A percentile compares a stretch with the other conserved stretches of the same genome.
These are phyloP conservation scores for Xerocomellus intermedius DNA, from an alignment of 768 basidiomycete species.

Conservation along the genomic window DNA sequence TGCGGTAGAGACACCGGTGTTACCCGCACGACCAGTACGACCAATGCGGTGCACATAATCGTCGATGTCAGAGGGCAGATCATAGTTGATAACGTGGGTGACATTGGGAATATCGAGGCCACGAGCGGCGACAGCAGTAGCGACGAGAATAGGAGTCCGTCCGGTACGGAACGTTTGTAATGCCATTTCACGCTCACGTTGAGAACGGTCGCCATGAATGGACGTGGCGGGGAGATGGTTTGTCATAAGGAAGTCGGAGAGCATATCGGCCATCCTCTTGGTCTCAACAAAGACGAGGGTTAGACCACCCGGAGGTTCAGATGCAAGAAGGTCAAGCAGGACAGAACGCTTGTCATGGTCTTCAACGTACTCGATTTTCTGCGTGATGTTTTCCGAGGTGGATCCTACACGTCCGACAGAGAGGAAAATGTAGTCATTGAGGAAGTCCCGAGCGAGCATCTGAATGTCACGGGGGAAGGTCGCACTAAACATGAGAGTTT, in stretches of 20 bases:
- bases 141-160: constrained; percentile 93
- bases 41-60: constrained; percentile 99
- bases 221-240: constrained; percentile 89
- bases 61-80: constrained; percentile 96
- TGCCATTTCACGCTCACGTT: constrained; percentile 96
- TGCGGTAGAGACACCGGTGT: constrained; percentile 92
- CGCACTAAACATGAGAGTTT: constrained; percentile 99
- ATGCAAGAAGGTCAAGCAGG: constrained; percentile 87
- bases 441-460: constrained; percentile 90
- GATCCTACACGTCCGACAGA: constrained; percentile 98
- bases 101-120: constrained; percentile 99
- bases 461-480: constrained; percentile 99
- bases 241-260: constrained; percentile 90
- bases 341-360: constrained; percentile 96
- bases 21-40: constrained; percentile 98
- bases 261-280: constrained; percentile 98
- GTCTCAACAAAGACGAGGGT: constrained; percentile 99
- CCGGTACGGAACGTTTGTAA: constrained; percentile 94
- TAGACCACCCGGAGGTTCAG: constrained; percentile 67
- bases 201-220: constrained; percentile 97
- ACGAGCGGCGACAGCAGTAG: constrained; percentile 98
- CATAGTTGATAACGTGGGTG: constrained; percentile 98
- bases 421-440: constrained; percentile 98
- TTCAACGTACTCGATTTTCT: constrained; percentile 98
- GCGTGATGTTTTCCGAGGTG: constrained; percentile 99